Evolutionary conservation across 1,284 basidiomycete species (phyloP).

Genomic region (Leucoagaricus sp.): DNA sequence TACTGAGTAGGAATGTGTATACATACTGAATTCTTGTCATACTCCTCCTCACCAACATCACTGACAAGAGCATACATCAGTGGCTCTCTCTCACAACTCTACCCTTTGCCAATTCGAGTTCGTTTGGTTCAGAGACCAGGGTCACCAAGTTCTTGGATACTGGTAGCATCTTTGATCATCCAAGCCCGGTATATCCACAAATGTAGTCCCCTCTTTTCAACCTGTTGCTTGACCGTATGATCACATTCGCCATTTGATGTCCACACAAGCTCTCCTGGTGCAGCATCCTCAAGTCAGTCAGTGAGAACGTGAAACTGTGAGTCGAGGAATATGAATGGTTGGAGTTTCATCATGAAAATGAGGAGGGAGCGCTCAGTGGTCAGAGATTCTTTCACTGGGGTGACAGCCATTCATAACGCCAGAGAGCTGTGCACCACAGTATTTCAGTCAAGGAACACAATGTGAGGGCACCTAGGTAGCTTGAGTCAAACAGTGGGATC

Average conservation of each 20-base stretch:
- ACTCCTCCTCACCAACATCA: slow-evolving; percentile 95
- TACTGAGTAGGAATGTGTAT: slow-evolving; percentile 97
- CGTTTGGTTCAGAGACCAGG: slow-evolving; percentile 94
- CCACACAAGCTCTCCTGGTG: slow-evolving; percentile 83
- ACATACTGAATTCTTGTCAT: slow-evolving; percentile 99
- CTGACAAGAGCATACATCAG: slow-evolving; percentile 98
- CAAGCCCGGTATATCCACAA: slow-evolving; percentile 95
- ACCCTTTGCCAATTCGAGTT: slow-evolving; percentile 90
- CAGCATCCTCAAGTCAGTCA: slow-evolving; percentile 95
- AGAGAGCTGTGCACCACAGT: slow-evolving; percentile 98
- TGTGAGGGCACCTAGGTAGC: slow-evolving; percentile 95
- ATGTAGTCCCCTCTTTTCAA: slow-evolving; percentile 94
- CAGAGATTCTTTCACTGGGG: slow-evolving; percentile 95
- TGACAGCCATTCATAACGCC: slow-evolving; percentile 99
- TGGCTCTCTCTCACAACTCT: slow-evolving; percentile 89
- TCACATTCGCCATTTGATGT: slow-evolving; percentile 84
- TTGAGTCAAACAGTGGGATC: slow-evolving; percentile 78
- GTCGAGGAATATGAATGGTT: slow-evolving; percentile 95
- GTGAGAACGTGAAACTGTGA: slow-evolving; percentile 95
- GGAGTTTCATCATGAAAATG: slow-evolving; percentile 98
- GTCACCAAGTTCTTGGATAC: slow-evolving; percentile 80
- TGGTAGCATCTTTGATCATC: slow-evolving; percentile 81
- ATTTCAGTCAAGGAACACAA: slow-evolving; percentile 99
- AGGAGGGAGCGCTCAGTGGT: slow-evolving; percentile 95
- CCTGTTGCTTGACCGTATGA: slow-evolving; percentile 90